These are phyloP conservation scores for Podaxis sp. DNA, from an alignment of 768 basidiomycete species.

Conservation along the genomic window DNA sequence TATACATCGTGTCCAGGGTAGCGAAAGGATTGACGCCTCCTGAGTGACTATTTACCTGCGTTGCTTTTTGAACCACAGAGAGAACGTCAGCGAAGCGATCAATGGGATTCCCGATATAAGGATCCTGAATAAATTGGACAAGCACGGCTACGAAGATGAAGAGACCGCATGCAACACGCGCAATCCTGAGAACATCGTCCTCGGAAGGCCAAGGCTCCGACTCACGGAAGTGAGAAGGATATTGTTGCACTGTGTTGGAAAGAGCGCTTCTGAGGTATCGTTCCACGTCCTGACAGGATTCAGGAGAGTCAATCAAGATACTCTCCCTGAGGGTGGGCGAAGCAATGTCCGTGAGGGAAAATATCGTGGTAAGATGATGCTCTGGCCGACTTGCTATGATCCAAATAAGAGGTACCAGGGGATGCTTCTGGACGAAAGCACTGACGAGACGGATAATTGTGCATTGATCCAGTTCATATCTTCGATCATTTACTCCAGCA, in stretches of 20 bases:
- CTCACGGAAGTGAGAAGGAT: neutral
- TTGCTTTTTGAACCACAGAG: neutral
- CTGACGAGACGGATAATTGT: conserved; percentile 19
- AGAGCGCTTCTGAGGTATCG: conserved; percentile 19
- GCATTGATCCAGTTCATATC: conserved; percentile 13
- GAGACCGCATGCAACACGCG: conserved; percentile 24
- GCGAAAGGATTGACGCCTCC: neutral
- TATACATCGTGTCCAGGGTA: neutral
- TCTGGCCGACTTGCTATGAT: conserved; percentile 30
- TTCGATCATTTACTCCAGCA: neutral
- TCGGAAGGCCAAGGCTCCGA: conserved; percentile 10
- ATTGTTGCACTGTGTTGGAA: conserved; percentile 6
- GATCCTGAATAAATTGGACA: conserved; percentile 23
- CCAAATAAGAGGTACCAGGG: conserved; percentile 21
- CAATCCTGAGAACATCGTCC: conserved; percentile 13
- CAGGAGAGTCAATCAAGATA: conserved; percentile 12
- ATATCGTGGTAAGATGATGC: conserved; percentile 18
- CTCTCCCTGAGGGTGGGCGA: neutral
- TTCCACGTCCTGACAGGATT: conserved; percentile 20
- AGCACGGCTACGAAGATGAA: conserved; percentile 30
- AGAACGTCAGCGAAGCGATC: neutral
- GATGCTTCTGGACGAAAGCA: neutral
- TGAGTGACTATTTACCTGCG: neutral
- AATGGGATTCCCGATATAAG: neutral
- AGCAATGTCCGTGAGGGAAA: neutral